Percentiles rank a stretch among this genome's conserved stretches.
Evolutionary conservation across 2,329 filamentous ascomycete genomes (phyloP).

Genomic region (Plenodomus lindquistii): DNA sequence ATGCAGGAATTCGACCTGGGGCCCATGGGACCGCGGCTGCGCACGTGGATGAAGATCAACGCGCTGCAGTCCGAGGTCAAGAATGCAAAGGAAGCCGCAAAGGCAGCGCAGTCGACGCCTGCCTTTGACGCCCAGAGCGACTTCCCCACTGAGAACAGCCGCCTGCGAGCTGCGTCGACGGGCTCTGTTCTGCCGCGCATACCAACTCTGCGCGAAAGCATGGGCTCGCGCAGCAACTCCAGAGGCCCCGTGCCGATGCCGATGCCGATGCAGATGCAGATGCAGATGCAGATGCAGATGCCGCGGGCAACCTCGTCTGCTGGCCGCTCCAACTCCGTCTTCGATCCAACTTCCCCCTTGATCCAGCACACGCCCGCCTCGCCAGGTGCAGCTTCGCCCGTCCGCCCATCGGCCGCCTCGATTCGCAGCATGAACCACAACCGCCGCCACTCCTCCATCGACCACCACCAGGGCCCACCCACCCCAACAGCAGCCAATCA

Average conservation of each 20-base stretch:
- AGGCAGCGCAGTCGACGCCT: conserved; percentile 41
- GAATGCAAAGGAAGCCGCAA: conserved; percentile 51
- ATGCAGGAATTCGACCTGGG: conserved; percentile 95
- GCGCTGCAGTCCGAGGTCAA: conserved; percentile 84
- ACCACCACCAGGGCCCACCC: conserved; percentile 57
- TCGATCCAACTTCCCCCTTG: conserved; percentile 48
- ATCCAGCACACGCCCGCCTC: conserved; percentile 50
- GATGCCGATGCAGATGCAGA: too few relatives aligned
- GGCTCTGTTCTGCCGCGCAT: conserved; percentile 45
- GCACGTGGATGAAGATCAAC: conserved; percentile 97
- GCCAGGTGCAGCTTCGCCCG: conserved; percentile 45
- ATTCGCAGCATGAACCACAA: conserved; percentile 82
- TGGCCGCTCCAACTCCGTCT: conserved; percentile 33
- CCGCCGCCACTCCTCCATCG: conserved; percentile 84
- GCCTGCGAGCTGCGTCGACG: conserved; percentile 51
- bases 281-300: too few relatives aligned
- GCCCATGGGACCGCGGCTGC: conserved; percentile 83
- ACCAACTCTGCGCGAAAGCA: conserved; percentile 41
- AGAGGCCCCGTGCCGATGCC: too few relatives aligned
- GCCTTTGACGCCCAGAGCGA: conserved; percentile 30
- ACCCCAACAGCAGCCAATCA: conserved; percentile 23
- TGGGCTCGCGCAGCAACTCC: conserved; percentile 29
- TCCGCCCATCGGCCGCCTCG: conserved; percentile 76
- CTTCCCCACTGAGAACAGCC: conserved; percentile 40
- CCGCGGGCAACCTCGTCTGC: conserved; percentile 40